A percentile compares a stretch with the other conserved stretches of the same genome.
Evolutionary conservation across 2,329 filamentous ascomycete species (phyloP).

Genomic region (Didymella keratinophila): DNA sequence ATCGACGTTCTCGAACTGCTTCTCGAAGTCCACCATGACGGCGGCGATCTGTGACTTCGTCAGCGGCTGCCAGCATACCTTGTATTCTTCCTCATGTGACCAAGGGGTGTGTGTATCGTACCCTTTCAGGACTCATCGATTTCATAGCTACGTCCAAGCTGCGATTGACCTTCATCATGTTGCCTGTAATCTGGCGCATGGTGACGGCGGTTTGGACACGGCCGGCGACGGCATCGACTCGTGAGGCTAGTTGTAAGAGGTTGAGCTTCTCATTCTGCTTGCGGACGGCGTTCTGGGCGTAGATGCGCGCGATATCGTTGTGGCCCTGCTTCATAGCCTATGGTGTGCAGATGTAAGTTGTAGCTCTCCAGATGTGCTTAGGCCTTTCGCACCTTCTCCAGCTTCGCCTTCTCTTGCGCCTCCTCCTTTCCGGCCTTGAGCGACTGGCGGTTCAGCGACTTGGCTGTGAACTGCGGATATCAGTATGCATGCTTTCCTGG

Average conservation of each 20-base stretch:
- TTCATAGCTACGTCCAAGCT: conserved; percentile 70
- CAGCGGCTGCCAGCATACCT: not conserved
- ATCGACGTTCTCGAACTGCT: conserved; percentile 62
- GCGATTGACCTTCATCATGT: conserved; percentile 68
- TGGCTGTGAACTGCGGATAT: conserved; percentile 64
- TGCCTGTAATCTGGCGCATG: conserved; percentile 67
- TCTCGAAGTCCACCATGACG: conserved; percentile 72
- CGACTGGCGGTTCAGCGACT: conserved; percentile 69
- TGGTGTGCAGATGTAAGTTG: conserved; percentile 2
- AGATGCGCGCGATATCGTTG: conserved; percentile 68
- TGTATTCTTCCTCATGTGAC: not conserved
- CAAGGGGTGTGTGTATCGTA: conserved; percentile 38
- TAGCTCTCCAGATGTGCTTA: not conserved
- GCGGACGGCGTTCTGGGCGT: conserved; percentile 69
- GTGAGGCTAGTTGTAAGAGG: conserved; percentile 63
- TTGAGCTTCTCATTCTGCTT: conserved; percentile 70
- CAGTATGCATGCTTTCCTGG: conserved; percentile 25
- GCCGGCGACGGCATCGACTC: conserved; percentile 67
- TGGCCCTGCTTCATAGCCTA: conserved; percentile 68
- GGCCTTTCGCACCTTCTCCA: conserved; percentile 61
- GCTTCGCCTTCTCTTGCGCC: conserved; percentile 66
- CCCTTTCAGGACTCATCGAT: conserved; percentile 69
- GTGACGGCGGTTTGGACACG: conserved; percentile 70
- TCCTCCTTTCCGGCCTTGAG: conserved; percentile 69
- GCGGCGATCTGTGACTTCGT: conserved; percentile 61